A percentile compares a stretch with the other conserved stretches of the same genome.
Evolutionary conservation across 768 basidiomycete species (phyloP).

Genomic region (Boletellus sp.): DNA sequence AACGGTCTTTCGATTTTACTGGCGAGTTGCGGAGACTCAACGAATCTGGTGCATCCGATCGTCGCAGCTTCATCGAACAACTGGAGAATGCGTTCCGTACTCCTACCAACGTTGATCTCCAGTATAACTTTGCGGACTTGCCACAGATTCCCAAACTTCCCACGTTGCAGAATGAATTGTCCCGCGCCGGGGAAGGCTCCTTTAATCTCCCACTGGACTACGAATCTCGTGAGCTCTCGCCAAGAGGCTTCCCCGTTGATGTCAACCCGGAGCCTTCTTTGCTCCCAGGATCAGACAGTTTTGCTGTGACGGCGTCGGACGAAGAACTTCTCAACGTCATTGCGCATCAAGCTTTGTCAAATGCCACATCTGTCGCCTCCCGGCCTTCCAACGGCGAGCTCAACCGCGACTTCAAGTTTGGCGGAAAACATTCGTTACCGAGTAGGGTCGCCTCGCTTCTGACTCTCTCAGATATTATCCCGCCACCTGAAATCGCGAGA

Average conservation of each 20-base stretch:
- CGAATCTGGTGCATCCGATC: constrained; percentile 64
- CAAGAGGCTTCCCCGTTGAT: constrained; percentile 20
- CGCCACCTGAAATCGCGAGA: constrained; percentile 52
- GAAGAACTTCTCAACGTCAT: constrained; percentile 27
- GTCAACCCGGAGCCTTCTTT: constrained; percentile 36
- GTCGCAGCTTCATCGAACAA: constrained; percentile 77
- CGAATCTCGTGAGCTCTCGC: constrained; percentile 15
- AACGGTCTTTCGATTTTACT: constrained; percentile 82
- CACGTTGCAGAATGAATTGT: constrained; percentile 27
- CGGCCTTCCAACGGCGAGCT: constrained; percentile 62
- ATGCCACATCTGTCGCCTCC: constrained; percentile 34
- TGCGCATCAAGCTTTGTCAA: constrained; percentile 16
- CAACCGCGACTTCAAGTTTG: constrained; percentile 72
- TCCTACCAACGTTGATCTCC: constrained; percentile 63
- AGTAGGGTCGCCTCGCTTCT: constrained; percentile 23
- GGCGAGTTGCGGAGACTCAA: constrained; percentile 69
- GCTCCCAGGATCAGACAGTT: constrained; percentile 36
- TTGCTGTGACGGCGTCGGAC: constrained; percentile 30
- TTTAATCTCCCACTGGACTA: constrained; percentile 16
- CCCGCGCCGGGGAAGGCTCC: constrained; percentile 19
- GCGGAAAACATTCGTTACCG: constrained; percentile 39
- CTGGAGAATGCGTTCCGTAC: constrained; percentile 77
- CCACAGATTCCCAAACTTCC: constrained; percentile 56
- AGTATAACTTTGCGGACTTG: constrained; percentile 43
- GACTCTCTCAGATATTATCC: constrained; percentile 75